phyloP scores from a whole-genome alignment of 2,329 filamentous ascomycete species.

The Macroventuria anomochaeta region DNA sequence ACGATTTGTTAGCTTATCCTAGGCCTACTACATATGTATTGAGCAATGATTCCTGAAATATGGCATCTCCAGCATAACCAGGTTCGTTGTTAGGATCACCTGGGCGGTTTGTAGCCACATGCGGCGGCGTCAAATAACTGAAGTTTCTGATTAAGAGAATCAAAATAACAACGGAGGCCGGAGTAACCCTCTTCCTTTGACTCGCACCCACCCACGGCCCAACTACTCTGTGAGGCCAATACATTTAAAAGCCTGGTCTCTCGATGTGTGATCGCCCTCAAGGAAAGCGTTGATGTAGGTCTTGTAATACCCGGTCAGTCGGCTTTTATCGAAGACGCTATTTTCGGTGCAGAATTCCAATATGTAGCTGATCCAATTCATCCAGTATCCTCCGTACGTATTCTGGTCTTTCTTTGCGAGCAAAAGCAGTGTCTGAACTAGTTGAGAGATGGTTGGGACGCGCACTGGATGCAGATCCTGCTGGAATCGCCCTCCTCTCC shows the following conservation, averaged over 20 bases:
- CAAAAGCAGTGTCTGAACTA: constrained; percentile 3
- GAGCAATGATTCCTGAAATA: too few species aligned
- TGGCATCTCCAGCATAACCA: too few species aligned
- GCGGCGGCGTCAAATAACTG: too few species aligned
- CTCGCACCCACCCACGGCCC: neutral
- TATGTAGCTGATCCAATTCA: constrained; percentile 9
- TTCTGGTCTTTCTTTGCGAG: neutral
- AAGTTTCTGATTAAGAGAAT: too few species aligned
- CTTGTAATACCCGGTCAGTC: constrained; percentile 8
- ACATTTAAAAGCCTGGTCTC: neutral
- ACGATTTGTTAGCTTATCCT: too few species aligned
- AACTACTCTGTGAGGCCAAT: constrained; percentile 8
- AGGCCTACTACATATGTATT: too few species aligned
- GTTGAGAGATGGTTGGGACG: neutral
- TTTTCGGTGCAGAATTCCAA: constrained; percentile 7
- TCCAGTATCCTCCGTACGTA: constrained; percentile 6
- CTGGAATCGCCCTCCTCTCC: constrained; percentile 3
- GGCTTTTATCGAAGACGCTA: constrained; percentile 1
- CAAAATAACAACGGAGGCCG: neutral
- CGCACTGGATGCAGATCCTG: constrained; percentile 10
- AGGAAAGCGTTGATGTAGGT: constrained; percentile 5
- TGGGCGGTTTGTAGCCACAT: too few species aligned
- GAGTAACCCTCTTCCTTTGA: neutral
- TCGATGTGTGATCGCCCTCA: neutral
- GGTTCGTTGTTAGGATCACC: too few species aligned